These are phyloP conservation scores for Pseudonitzschia delicatissima DNA, from an alignment of 108 stramenopile genomes.

Conservation along the genomic window DNA sequence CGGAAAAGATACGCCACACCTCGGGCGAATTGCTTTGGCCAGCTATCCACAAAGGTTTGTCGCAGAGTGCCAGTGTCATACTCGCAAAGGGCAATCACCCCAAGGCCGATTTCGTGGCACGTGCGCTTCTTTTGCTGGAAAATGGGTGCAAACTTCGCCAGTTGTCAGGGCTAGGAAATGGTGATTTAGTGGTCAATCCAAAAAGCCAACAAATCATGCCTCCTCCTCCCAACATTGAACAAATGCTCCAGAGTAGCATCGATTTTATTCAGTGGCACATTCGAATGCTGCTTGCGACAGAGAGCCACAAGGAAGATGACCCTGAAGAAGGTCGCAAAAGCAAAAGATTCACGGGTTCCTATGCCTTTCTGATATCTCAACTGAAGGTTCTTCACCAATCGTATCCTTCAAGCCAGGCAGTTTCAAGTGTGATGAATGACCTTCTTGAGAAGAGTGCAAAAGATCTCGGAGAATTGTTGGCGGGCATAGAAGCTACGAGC, in stretches of 20 bases:
- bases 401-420: conserved; percentile 58
- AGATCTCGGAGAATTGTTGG: conserved; percentile 5
- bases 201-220: conserved; percentile 61
- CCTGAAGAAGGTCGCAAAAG: background rate
- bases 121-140: conserved; percentile 67
- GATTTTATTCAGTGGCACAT: conserved; percentile 62
- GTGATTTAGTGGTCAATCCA: conserved; percentile 63
- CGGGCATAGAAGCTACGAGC: background rate
- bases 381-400: conserved; percentile 47
- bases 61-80: conserved; percentile 26
- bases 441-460: conserved; percentile 29
- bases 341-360: conserved; percentile 34
- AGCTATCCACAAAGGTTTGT: conserved; percentile 73
- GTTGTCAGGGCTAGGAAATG: conserved; percentile 78
- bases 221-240: conserved; percentile 71
- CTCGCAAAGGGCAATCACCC: conserved; percentile 15
- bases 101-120: conserved; percentile 37
- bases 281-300: conserved; percentile 13
- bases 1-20: conserved; percentile 3
- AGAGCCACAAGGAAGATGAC: conserved; percentile 3
- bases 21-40: conserved; percentile 71
- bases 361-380: conserved; percentile 47
- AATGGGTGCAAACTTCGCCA: conserved; percentile 60
- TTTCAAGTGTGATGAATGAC: conserved; percentile 40
- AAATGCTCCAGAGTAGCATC: conserved; percentile 51